Evolutionary conservation across 2,329 filamentous ascomycete genomes (phyloP), one percentile per base, ranked within the genome.

Genomic region (Phaeosphaeria sp.): DNA sequence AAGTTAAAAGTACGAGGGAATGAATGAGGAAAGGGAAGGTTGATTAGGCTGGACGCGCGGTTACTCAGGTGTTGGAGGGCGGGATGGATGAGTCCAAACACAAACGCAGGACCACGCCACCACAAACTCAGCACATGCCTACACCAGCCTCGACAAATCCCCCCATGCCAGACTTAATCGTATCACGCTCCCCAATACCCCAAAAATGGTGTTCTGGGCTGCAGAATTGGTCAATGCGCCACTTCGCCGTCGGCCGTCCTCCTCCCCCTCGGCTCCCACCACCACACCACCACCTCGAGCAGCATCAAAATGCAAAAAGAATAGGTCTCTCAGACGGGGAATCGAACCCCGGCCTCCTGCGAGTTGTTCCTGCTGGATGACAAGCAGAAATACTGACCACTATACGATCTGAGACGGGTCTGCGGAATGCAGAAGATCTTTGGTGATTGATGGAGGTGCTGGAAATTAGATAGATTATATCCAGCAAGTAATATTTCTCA

Each of bases 321-420:
- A 41, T 20, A 9, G 22, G 49, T 36, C 48, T 56, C 42, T 52
- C 49, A 25, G 42, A 48, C 49, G 27, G 54, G 33, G 54, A 56
- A 56, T 56, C 36, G 54, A 56, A 56, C 54, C 49, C 54, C 30
- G 54, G 54, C 43, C 54, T 56, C 55, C 50, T 42, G 50, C 55
- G 50, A 36, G 22, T 43, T 51, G 44, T 46, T 25, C 30, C 10
- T 47, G 23, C n/a, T 30, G n/a, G n/a, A n/a, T 53, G 55, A 57
- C 50, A 53, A 53, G 50, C 50, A 42, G 44, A 53, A 57, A 53
- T 53, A 52, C 50, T 53, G 44, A 57, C 55, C 55, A 56, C 54
- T 56, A 56, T 52, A 56, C 54, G 27, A 56, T 49, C 42, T 18
- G 39, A 52, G 54, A 56, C 41, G 30, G 42, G n/a, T 18, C 42